phyloP scores from a whole-genome alignment of 306 rosid genomes.

The Fragaria nilgerrensis region DNA sequence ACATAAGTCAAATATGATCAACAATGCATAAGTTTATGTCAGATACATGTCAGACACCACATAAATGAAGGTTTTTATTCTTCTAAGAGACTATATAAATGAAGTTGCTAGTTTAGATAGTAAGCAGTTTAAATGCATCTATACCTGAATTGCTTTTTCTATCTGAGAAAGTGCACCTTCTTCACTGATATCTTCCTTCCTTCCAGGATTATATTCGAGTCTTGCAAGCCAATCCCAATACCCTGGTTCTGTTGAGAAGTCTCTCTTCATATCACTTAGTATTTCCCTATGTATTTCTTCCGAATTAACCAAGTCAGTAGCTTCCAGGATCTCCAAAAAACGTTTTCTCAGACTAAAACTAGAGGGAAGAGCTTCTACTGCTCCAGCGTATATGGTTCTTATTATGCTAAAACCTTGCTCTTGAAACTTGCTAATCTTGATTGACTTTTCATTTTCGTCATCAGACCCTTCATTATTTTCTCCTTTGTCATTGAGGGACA shows the following conservation, averaged over 20 bases:
- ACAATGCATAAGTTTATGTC: not conserved
- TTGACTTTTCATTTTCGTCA: constrained; percentile 35
- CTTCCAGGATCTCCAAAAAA: constrained; percentile 80
- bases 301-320: constrained; percentile 54
- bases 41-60: not conserved
- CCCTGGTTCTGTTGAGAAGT: constrained; percentile 62
- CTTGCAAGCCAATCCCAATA: constrained; percentile 95
- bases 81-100: too few relatives aligned
- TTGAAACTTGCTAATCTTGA: constrained; percentile 41
- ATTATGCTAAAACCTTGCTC: constrained; percentile 55
- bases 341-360: constrained; percentile 65
- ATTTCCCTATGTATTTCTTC: constrained; percentile 64
- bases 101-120: not conserved
- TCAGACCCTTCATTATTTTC: constrained; percentile 31
- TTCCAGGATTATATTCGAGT: constrained; percentile 46
- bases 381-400: constrained; percentile 58
- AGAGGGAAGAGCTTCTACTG: constrained; percentile 73
- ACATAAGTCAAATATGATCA: constrained; percentile 2
- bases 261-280: constrained; percentile 62
- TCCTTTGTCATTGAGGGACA: constrained; percentile 50
- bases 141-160: constrained; percentile 75
- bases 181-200: constrained; percentile 34
- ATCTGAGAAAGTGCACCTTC: constrained; percentile 38
- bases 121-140: not conserved
- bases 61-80: not conserved